Evolutionary conservation across 768 basidiomycete species (phyloP), one percentile per base, ranked within the genome.

Genomic region (Cystofilobasidium bisporidii): DNA sequence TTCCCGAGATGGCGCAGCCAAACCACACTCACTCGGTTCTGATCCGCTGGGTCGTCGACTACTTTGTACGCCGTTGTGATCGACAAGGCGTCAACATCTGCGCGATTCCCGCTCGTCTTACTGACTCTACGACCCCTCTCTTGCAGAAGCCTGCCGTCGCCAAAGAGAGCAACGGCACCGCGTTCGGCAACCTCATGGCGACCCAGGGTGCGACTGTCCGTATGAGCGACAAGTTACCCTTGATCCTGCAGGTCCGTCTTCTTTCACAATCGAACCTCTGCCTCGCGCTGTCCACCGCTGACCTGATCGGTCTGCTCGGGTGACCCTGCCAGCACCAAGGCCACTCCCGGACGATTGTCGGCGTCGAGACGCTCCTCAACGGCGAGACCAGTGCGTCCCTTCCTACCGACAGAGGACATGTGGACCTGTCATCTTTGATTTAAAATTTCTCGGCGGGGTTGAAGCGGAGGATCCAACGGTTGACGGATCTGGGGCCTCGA

Each of bases 271-370:
- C n/a, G n/a, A 26, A 8, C 40, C 38, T 38, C 32, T 20, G n/a
- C 15, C 12, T 22, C 1, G 15, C 32, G 38, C 3, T 24, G 59
- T 22, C 38, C 32, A 8, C 5, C 22, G 22, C 33, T 63, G 36
- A 32, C 32, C 30, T n/a, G n/a, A n/a, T n/a, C 2, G 22, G 9
- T 12, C 0, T 57, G 17, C 45, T 20, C 41, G n/a, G 15, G 22
- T 17, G 20, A n/a, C n/a, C n/a, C n/a, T n/a, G 15, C 22, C 33
- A 68, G 67, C 67, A 68, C 9, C 67, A 68, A 17, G 67, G 67
- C 17, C 67, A 68, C n/a, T 68, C 67, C 4, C 38, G 67, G 33
- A 68, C 67, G n/a, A 58, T 68, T 38, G 45, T 68, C 40, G 67
- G 67, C n/a, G 41, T 41, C 1, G 67, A 68, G 33, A 63, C 67